phyloP scores from a whole-genome alignment of 495 filamentous ascomycete species.

The Penicillium parvum region DNA sequence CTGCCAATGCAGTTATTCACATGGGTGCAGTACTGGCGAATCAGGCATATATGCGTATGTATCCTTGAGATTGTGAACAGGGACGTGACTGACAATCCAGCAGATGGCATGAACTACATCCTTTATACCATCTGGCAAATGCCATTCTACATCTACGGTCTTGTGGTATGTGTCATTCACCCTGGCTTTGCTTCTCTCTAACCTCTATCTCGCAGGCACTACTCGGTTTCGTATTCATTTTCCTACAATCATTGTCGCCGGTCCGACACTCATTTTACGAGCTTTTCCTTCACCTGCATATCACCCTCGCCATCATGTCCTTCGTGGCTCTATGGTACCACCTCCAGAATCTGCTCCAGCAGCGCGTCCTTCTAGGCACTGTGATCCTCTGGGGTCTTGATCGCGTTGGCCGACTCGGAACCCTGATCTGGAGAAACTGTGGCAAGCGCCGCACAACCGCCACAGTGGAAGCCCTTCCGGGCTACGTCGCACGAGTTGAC shows the following conservation, averaged over 20 bases:
- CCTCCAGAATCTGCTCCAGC: constrained; percentile 40
- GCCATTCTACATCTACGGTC: constrained; percentile 33
- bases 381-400: constrained; percentile 41
- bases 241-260: constrained; percentile 48
- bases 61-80: neutral
- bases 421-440: constrained; percentile 58
- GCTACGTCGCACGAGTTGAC: constrained; percentile 47
- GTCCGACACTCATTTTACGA: constrained; percentile 57
- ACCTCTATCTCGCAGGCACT: constrained; percentile 24
- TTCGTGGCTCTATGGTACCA: constrained; percentile 54
- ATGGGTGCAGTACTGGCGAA: constrained; percentile 31
- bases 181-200: neutral
- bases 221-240: constrained; percentile 44
- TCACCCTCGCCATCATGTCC: constrained; percentile 43
- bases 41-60: constrained; percentile 27
- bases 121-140: constrained; percentile 29
- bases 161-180: constrained; percentile 29
- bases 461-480: constrained; percentile 48
- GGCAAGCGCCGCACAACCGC: constrained; percentile 40
- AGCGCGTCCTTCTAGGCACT: constrained; percentile 35
- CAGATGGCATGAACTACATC: constrained; percentile 25
- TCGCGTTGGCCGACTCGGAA: constrained; percentile 48
- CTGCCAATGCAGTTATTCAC: constrained; percentile 33
- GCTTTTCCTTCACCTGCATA: constrained; percentile 52
- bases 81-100: neutral